A percentile compares a stretch with the other conserved stretches of the same genome.
Conservation (phyloP, 306 rosid species). For the Castanea mollissima region DNA sequence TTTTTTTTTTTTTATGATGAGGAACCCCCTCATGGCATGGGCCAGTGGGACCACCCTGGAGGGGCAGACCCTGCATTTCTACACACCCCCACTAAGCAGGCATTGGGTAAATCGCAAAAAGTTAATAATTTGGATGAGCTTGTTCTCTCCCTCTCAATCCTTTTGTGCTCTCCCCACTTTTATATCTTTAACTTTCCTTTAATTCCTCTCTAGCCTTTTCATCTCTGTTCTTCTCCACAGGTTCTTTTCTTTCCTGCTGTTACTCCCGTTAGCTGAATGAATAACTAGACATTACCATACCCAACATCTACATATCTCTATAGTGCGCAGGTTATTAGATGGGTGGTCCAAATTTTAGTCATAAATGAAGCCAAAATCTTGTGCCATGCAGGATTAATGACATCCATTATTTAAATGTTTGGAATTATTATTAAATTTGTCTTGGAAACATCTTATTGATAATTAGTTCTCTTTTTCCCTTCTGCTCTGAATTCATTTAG, state of each 20-base stretch:
- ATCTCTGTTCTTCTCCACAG: too few relatives aligned
- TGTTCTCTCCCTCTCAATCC: too few relatives aligned
- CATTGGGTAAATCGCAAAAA: too few relatives aligned
- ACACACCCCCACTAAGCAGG: too few relatives aligned
- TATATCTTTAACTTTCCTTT: too few relatives aligned
- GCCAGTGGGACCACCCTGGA: too few relatives aligned
- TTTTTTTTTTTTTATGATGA: too few relatives aligned
- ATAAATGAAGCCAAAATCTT: neutral
- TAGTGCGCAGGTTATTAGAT: neutral
- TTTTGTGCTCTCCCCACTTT: too few relatives aligned
- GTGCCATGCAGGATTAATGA: neutral
- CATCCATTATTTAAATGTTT: neutral
- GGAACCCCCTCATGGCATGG: too few relatives aligned
- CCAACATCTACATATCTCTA: neutral
- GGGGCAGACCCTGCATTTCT: too few relatives aligned
- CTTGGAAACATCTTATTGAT: neutral
- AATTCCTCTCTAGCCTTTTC: too few relatives aligned
- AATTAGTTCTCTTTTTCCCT: neutral
- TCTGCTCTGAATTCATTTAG: neutral
- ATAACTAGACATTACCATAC: neutral
- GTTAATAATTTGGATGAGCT: too few relatives aligned
- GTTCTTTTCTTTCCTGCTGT: neutral
- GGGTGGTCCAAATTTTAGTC: neutral
- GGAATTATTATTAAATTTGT: neutral
- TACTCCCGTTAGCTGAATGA: neutral